Conservation (phyloP, 208 protist genomes). For the Leishmania amazonensis region DNA sequence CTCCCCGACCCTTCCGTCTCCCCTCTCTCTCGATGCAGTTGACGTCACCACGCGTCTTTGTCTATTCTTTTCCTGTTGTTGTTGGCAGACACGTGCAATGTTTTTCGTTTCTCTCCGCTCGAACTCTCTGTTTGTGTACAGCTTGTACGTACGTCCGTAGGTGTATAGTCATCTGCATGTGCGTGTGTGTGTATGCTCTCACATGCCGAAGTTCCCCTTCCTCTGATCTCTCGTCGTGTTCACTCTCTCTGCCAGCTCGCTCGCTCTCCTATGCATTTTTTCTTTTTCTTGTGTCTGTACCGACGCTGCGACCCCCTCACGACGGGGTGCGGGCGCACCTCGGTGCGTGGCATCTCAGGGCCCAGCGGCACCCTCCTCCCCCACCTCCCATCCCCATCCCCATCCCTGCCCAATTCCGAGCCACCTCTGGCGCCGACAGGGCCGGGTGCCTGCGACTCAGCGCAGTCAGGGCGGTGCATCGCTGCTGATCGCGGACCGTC, state of each 20-base stretch:
- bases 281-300: background rate
- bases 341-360: background rate
- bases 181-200: background rate
- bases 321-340: background rate
- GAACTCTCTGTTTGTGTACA: background rate
- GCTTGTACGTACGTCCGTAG: background rate
- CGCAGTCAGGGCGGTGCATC: too few species aligned
- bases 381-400: background rate
- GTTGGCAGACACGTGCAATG: too few species aligned
- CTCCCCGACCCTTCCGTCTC: background rate
- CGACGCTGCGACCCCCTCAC: background rate
- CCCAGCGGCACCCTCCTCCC: background rate
- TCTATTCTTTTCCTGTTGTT: background rate
- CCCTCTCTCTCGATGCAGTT: background rate
- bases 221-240: background rate
- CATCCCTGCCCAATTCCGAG: background rate
- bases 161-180: background rate
- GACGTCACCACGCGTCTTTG: too few species aligned
- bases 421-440: background rate
- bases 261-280: conserved; percentile 3
- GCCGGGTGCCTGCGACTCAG: background rate
- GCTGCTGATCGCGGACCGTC: too few species aligned
- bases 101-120: background rate
- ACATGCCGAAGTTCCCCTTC: background rate
- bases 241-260: background rate